These are phyloP conservation scores for Hemileia vastatrix DNA, from an alignment of 1,284 basidiomycete species.

Conservation along the genomic window DNA sequence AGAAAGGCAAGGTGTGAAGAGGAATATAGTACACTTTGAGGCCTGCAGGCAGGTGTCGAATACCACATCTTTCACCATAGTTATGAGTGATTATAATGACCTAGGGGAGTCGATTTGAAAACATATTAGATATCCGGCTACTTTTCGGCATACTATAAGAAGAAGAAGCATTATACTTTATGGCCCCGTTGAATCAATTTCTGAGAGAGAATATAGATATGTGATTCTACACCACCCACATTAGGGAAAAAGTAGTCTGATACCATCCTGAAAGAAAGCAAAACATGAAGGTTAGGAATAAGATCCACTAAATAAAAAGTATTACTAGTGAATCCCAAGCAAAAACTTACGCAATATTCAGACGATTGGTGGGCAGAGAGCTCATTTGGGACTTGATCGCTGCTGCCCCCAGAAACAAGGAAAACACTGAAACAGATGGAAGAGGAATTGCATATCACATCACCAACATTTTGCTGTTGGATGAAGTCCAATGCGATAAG, in stretches of 20 bases:
- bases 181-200: slow-evolving; percentile 74
- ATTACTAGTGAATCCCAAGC: too few relatives aligned
- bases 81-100: slow-evolving; percentile 92
- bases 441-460: too few relatives aligned
- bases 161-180: slow-evolving; percentile 52
- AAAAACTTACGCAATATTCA: too few relatives aligned
- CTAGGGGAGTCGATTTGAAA: slow-evolving; percentile 46
- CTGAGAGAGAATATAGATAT: slow-evolving; percentile 86
- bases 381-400: too few relatives aligned
- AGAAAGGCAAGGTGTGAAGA: slow-evolving; percentile 63
- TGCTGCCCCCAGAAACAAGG: too few relatives aligned
- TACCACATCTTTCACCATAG: slow-evolving; percentile 73
- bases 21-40: slow-evolving; percentile 95
- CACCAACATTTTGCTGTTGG: too few relatives aligned
- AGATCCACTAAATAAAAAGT: too few relatives aligned
- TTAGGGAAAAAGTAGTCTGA: slow-evolving; percentile 94
- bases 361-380: too few relatives aligned
- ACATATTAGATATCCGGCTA: not conserved
- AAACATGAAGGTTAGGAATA: too few relatives aligned
- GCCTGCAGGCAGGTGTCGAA: slow-evolving; percentile 71
- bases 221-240: slow-evolving; percentile 91
- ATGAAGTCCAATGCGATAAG: too few relatives aligned
- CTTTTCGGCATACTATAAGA: not conserved
- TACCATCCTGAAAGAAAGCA: slow-evolving; percentile 64
- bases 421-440: too few relatives aligned